Evolutionary conservation across 257 asterid genomes (phyloP), one percentile per base, ranked within the genome.

Genomic region (Fraxinus americana): DNA sequence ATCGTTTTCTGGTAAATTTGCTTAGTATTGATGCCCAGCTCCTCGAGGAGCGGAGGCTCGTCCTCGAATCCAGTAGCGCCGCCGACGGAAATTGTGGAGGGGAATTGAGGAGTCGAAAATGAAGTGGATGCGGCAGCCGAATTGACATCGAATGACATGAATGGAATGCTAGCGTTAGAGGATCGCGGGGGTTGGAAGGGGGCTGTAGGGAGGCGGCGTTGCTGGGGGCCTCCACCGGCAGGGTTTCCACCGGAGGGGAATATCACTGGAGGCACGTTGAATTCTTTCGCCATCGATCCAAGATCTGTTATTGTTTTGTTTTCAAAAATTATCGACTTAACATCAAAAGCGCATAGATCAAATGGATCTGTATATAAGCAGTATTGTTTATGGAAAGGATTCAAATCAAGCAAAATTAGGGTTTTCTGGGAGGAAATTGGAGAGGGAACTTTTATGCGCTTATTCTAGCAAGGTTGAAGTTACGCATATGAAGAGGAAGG

Each of bases 1-100:
- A 86, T 66, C 23, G 98, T 92, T 59, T 94, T 94, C 39, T 92
- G 97, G 81, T 92, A 94, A 59, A 94, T 94, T 83, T 94, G 97
- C 78, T 87, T 89, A 8, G 97, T 94, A 73, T 92, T 94, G 74
- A 94, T 94, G 27, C 98, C 98, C 11, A 94, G 92, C 72, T 94
- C 98, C 50, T 94, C 98, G 34, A 92, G 91, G 16, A 94, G 96
- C 59, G 96, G 97, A 1, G 93, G 96, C 82, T 94, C 97, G 73
- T 94, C 97, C 2, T 92, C 97, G 87, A 94, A 94, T 0, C 88
- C 90, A 4, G 63, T 54, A n/a, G 82, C 41, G 12, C 91, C 89
- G 19, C 86, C 88, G 32, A 87, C 86, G 79, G 82, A 79, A 73
- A 86, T 84, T 39, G 72, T 69, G 81, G 89, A 52, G 3, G 89